phyloP scores from a whole-genome alignment of 2,329 filamentous ascomycete genomes.

The Monilinia fructicola region DNA sequence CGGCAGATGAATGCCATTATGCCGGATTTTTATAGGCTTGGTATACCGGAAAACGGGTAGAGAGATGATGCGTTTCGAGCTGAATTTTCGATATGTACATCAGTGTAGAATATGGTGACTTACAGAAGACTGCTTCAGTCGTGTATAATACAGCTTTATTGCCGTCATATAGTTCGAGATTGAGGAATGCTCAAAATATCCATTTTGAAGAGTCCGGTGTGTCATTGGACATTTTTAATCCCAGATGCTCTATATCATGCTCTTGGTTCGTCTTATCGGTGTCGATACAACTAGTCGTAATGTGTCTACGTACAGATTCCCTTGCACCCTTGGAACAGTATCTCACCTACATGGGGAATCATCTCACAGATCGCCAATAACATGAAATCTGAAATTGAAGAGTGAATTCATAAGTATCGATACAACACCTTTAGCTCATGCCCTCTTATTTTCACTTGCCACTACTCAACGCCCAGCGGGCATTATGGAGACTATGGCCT shows the following conservation, averaged over 20 bases:
- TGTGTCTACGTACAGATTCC: background rate
- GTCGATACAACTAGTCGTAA: background rate
- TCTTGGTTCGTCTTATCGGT: background rate
- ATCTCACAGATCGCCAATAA: background rate
- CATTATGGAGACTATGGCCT: no score
- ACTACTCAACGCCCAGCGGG: no score
- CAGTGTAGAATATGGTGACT: slow-evolving; percentile 14
- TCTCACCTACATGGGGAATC: background rate
- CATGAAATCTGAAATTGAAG: no score
- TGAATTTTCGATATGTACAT: background rate
- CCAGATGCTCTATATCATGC: background rate
- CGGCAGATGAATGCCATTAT: slow-evolving; percentile 38
- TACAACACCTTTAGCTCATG: no score
- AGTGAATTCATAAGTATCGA: no score
- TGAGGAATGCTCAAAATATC: background rate
- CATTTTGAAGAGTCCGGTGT: background rate
- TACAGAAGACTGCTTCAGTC: background rate
- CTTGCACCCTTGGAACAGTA: background rate
- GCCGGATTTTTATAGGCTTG: slow-evolving; percentile 27
- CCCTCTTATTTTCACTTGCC: no score
- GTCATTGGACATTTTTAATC: background rate
- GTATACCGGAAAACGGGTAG: slow-evolving; percentile 14
- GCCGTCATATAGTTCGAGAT: background rate
- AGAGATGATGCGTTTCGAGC: background rate
- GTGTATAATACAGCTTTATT: background rate